Percentiles rank a stretch among this genome's conserved stretches.
Evolutionary conservation across 805 yeast genomes (phyloP).

Genomic region (Clavispora carvajalis): DNA sequence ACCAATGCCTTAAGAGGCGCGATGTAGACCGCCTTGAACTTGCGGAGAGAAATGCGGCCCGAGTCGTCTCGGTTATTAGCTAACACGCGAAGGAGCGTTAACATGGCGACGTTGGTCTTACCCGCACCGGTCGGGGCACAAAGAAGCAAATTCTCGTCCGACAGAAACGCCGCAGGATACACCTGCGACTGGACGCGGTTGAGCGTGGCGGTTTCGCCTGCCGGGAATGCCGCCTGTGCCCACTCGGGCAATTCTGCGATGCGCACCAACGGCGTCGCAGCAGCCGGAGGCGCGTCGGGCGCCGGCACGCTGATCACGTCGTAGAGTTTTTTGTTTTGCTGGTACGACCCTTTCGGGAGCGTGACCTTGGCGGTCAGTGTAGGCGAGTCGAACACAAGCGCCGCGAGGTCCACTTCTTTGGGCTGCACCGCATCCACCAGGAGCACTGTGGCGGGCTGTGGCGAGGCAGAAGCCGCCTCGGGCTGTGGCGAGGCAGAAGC

Average conservation of each 20-base stretch:
- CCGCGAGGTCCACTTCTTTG: constrained; percentile 55
- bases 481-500: too few species aligned
- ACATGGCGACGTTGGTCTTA: constrained; percentile 93
- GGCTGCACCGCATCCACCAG: constrained; percentile 28
- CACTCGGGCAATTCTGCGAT: constrained; percentile 70
- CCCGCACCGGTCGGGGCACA: constrained; percentile 99
- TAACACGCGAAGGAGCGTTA: constrained; percentile 64
- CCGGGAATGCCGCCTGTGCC: constrained; percentile 74
- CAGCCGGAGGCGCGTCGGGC: constrained; percentile 45
- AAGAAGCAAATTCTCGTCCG: constrained; percentile 67
- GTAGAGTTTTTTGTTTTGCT: constrained; percentile 64
- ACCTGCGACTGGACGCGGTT: constrained; percentile 84
- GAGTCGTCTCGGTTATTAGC: constrained; percentile 44
- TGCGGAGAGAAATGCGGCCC: constrained; percentile 47
- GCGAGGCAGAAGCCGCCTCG: too few species aligned
- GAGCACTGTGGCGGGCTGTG: background rate
- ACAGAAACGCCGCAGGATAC: constrained; percentile 67
- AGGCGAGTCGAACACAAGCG: constrained; percentile 63
- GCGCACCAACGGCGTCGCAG: constrained; percentile 43
- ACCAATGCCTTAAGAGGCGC: constrained; percentile 95
- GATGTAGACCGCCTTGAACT: constrained; percentile 76
- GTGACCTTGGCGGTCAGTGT: constrained; percentile 63
- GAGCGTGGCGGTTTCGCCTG: constrained; percentile 56
- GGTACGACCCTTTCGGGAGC: constrained; percentile 81
- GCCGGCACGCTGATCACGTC: constrained; percentile 94